Conservation (phyloP, 2,329 filamentous ascomycete genomes). For the Cryoendolithus antarcticus region DNA sequence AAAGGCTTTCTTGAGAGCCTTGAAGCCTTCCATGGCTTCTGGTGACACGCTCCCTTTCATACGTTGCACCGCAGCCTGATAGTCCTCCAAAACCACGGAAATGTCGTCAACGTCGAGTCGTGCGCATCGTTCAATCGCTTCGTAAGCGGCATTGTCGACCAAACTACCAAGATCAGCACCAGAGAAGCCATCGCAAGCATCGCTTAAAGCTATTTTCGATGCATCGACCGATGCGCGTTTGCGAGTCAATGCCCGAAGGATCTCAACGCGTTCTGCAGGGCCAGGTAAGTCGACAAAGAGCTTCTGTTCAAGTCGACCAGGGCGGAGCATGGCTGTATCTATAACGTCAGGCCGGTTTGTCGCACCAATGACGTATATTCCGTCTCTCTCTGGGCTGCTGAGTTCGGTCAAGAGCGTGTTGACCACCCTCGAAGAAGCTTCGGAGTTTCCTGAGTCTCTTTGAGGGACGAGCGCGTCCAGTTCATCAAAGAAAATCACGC, state of each 20-base stretch:
- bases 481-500: conserved; percentile 97
- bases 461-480: conserved; percentile 83
- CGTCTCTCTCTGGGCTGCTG: conserved; percentile 51
- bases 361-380: conserved; percentile 91
- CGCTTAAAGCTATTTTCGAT: conserved; percentile 52
- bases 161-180: conserved; percentile 52
- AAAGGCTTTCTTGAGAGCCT: too few species aligned
- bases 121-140: conserved; percentile 37
- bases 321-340: conserved; percentile 85
- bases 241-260: conserved; percentile 56
- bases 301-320: conserved; percentile 76
- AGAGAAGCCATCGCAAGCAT: conserved; percentile 63
- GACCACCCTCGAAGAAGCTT: conserved; percentile 78
- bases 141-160: conserved; percentile 46
- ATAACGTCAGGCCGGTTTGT: conserved; percentile 96
- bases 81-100: conserved; percentile 24
- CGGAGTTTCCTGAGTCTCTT: conserved; percentile 62
- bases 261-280: conserved; percentile 68
- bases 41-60: conserved; percentile 37
- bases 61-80: conserved; percentile 28
- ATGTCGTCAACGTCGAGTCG: conserved; percentile 19
- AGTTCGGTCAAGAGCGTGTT: conserved; percentile 90
- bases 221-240: conserved; percentile 33
- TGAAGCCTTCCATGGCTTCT: too few species aligned
- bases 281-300: conserved; percentile 81